Evolutionary conservation across 768 basidiomycete species (phyloP).

Genomic region (Cubamyces sp.): DNA sequence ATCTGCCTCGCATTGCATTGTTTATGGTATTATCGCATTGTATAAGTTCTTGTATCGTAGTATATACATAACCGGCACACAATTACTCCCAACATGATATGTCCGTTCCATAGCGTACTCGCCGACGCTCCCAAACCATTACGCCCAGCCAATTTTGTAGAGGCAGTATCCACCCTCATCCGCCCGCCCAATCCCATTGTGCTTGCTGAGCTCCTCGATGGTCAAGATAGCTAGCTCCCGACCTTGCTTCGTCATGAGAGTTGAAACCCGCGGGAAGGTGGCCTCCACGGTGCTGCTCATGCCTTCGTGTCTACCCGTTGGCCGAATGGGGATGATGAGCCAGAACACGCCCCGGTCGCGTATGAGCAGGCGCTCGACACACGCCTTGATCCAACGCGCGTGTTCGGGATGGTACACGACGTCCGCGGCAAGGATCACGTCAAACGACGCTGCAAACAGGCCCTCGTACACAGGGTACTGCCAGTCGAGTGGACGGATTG

Average conservation of each 20-base stretch:
- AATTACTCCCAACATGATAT: background rate
- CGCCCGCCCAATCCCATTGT: constrained; percentile 62
- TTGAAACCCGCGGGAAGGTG: constrained; percentile 46
- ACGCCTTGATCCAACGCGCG: constrained; percentile 67
- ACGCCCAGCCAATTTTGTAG: constrained; percentile 73
- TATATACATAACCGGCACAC: constrained; percentile 17
- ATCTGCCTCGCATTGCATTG: constrained; percentile 2
- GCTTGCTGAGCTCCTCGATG: constrained; percentile 50
- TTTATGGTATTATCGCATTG: constrained; percentile 22
- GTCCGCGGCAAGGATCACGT: constrained; percentile 78
- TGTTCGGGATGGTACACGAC: constrained; percentile 77
- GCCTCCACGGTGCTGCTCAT: constrained; percentile 58
- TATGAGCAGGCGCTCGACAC: constrained; percentile 56
- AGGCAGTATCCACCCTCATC: constrained; percentile 72
- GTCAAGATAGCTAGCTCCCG: constrained; percentile 50
- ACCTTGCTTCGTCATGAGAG: background rate
- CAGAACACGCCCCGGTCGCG: constrained; percentile 53
- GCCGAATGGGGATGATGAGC: constrained; percentile 73
- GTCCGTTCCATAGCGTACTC: background rate
- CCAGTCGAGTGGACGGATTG: constrained; percentile 69
- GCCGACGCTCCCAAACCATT: background rate
- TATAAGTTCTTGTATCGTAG: constrained; percentile 22
- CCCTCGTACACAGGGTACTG: constrained; percentile 44
- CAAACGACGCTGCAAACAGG: constrained; percentile 51
- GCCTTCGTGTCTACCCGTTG: constrained; percentile 63